Evolutionary conservation across 352 stramenopile species (phyloP).

Genomic region (Pythium rhizo-oryzae): DNA sequence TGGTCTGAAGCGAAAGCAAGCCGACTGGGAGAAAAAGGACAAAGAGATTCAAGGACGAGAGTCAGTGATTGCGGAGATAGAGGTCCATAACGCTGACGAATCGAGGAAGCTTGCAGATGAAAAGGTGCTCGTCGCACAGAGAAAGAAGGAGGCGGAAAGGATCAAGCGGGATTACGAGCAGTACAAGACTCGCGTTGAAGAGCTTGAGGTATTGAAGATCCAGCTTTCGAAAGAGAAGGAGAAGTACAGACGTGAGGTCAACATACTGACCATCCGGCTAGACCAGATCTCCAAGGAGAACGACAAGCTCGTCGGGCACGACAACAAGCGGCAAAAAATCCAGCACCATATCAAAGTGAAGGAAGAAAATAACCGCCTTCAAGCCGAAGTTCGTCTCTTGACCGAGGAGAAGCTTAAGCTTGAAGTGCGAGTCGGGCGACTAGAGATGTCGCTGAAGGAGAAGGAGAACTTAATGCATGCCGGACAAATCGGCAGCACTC

Average conservation of each 20-base stretch:
- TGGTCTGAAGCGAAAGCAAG: constrained; percentile 15
- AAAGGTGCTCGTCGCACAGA: constrained; percentile 21
- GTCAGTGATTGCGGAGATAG: constrained; percentile 23
- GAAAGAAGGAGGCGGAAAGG: constrained; percentile 23
- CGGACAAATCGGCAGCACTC: constrained; percentile 6
- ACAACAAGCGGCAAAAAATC: constrained; percentile 84
- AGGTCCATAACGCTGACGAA: constrained; percentile 23
- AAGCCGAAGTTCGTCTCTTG: constrained; percentile 66
- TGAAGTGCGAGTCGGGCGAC: constrained; percentile 46
- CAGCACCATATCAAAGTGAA: constrained; percentile 84
- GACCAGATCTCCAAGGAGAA: constrained; percentile 54
- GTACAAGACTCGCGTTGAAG: constrained; percentile 13
- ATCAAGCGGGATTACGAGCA: constrained; percentile 26
- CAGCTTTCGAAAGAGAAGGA: constrained; percentile 58
- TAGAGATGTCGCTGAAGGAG: constrained; percentile 57
- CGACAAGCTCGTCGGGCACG: constrained; percentile 75
- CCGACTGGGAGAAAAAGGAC: constrained; percentile 21
- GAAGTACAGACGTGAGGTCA: constrained; percentile 43
- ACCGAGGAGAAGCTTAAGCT: constrained; percentile 70
- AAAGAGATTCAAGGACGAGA: constrained; percentile 21
- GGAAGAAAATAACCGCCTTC: constrained; percentile 79
- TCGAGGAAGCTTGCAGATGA: constrained; percentile 25
- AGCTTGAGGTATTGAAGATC: constrained; percentile 34
- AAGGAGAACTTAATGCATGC: constrained; percentile 68
- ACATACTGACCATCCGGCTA: constrained; percentile 27